Percentiles rank a stretch among this genome's conserved stretches.
These are phyloP conservation scores for Calocera viscosa DNA, from an alignment of 768 basidiomycete species.

Conservation along the genomic window DNA sequence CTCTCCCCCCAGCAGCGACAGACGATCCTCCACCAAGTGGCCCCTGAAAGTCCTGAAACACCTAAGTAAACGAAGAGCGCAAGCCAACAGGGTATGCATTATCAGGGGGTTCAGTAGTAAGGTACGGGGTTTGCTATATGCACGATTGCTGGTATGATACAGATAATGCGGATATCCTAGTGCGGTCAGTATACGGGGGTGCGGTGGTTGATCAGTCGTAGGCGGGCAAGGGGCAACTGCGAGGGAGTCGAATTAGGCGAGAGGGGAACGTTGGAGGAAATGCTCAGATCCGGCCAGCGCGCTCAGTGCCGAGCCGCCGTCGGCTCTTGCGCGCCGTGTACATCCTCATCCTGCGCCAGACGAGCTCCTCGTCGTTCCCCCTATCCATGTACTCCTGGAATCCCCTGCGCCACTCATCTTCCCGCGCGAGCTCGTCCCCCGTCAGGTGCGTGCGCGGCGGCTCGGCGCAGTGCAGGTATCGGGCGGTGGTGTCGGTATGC, in stretches of 20 bases:
- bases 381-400: not conserved
- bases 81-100: not conserved
- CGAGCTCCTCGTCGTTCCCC: not conserved
- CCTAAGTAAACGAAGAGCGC: no score
- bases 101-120: not conserved
- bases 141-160: slow-evolving; percentile 1
- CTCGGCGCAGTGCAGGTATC: not conserved
- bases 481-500: not conserved
- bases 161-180: slow-evolving; percentile 4
- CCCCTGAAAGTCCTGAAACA: not conserved
- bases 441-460: not conserved
- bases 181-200: not conserved
- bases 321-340: slow-evolving; percentile 5
- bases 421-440: not conserved
- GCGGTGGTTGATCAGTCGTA: not conserved
- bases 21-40: not conserved
- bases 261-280: not conserved
- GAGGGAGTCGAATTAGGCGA: no score
- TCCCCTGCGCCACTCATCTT: not conserved
- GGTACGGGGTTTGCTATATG: not conserved
- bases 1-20: not conserved
- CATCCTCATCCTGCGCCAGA: slow-evolving; percentile 1
- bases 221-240: no score
- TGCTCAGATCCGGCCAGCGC: not conserved
- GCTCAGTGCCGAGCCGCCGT: not conserved